These are phyloP conservation scores for Picea abies DNA, from an alignment of 83 land plant genomes.

Conservation along the genomic window DNA sequence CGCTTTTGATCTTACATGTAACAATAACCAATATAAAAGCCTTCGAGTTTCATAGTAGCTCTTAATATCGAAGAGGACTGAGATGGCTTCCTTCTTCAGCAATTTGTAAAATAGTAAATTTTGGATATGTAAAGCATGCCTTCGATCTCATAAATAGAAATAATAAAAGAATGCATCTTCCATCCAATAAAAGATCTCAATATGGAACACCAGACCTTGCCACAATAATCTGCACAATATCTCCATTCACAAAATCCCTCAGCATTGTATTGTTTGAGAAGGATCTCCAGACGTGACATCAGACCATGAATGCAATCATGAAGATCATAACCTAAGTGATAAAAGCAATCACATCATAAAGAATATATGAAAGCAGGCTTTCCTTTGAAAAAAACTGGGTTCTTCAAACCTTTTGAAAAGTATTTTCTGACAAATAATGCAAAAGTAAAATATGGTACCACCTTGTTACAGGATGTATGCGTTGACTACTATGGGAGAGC, in stretches of 20 bases:
- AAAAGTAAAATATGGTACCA: no score
- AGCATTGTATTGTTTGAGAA: no score
- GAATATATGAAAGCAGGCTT: no score
- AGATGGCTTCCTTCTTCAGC: slow-evolving; percentile 14
- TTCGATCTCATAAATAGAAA: slow-evolving; percentile 13
- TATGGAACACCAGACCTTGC: neutral
- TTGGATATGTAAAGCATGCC: slow-evolving; percentile 11
- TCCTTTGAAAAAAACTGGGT: no score
- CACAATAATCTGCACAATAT: neutral
- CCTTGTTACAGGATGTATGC: no score
- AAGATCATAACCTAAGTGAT: no score
- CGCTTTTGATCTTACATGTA: slow-evolving; percentile 6
- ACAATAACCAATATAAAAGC: slow-evolving; percentile 14
- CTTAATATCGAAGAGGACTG: neutral
- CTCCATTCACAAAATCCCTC: neutral
- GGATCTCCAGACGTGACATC: no score
- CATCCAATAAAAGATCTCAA: slow-evolving; percentile 9
- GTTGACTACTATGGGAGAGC: no score
- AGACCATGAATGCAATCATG: no score
- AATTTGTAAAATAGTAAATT: slow-evolving; percentile 16
- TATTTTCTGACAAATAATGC: no score
- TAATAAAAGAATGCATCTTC: neutral
- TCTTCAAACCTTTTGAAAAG: no score
- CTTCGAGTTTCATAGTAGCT: slow-evolving; percentile 16
- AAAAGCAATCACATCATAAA: no score